Percentiles rank a stretch among this genome's conserved stretches.
Evolutionary conservation across 805 yeast species (phyloP).

Genomic region (Kuraishia capsulata): DNA sequence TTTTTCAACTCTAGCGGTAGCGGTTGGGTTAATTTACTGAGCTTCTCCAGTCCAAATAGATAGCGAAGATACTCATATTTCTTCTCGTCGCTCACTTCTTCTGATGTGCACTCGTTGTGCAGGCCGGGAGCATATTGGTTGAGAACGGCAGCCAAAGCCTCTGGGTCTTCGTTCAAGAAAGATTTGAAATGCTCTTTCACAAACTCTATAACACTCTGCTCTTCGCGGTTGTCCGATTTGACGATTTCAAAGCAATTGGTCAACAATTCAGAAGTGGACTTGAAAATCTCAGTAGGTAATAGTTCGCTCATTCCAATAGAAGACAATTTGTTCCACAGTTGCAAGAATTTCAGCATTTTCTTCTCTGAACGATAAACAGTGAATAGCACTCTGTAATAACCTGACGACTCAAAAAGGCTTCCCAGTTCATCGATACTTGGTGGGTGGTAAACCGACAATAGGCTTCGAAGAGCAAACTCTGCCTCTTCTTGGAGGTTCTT

Average conservation of each 20-base stretch:
- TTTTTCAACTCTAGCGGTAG: not conserved
- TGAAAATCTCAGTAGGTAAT: conserved; percentile 16
- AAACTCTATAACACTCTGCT: conserved; percentile 14
- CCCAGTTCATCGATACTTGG: conserved; percentile 39
- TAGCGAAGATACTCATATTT: conserved; percentile 24
- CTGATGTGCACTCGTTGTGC: conserved; percentile 25
- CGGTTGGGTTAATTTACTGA: conserved; percentile 5
- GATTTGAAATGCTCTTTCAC: conserved; percentile 18
- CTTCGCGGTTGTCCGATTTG: conserved; percentile 9
- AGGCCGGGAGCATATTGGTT: conserved; percentile 26
- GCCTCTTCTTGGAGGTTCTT: conserved; percentile 40
- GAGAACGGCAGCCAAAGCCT: conserved; percentile 26
- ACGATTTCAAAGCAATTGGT: conserved; percentile 12
- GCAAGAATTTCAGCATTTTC: conserved; percentile 41
- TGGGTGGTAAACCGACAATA: conserved; percentile 61
- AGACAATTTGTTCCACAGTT: conserved; percentile 35
- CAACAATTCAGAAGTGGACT: conserved; percentile 18
- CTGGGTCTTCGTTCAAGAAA: conserved; percentile 20
- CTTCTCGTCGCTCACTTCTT: conserved; percentile 15
- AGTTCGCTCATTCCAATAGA: conserved; percentile 1
- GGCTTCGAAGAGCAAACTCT: conserved; percentile 67
- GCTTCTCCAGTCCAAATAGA: conserved; percentile 16
- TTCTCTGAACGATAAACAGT: conserved; percentile 46
- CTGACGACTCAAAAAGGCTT: conserved; percentile 41
- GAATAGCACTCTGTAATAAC: conserved; percentile 50